These are phyloP conservation scores for Salix udensis DNA, from an alignment of 345 rosid species.

Conservation along the genomic window DNA sequence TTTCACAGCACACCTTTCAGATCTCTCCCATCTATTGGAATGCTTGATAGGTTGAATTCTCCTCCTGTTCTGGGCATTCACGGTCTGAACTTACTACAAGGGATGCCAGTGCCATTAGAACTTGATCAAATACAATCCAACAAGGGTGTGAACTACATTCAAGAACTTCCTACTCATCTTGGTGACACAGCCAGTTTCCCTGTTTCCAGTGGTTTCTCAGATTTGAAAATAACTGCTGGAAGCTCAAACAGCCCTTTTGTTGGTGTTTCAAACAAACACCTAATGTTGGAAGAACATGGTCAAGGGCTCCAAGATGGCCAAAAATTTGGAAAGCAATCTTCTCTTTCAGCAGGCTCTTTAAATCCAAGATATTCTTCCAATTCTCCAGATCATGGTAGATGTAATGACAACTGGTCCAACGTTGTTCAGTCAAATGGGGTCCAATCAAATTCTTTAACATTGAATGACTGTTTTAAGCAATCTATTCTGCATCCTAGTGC, in stretches of 20 bases:
- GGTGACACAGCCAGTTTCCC: slow-evolving; percentile 28
- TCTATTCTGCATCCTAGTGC: no score
- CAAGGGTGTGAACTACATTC: slow-evolving; percentile 31
- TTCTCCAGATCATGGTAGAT: slow-evolving; percentile 38
- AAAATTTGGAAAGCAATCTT: slow-evolving; percentile 30
- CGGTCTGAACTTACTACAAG: slow-evolving; percentile 59
- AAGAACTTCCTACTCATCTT: slow-evolving; percentile 28
- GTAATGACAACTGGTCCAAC: slow-evolving; percentile 50
- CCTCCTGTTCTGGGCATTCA: slow-evolving; percentile 59
- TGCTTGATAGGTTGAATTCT: slow-evolving; percentile 62
- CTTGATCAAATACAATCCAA: slow-evolving; percentile 56
- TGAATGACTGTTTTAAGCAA: slow-evolving; percentile 22
- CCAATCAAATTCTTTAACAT: slow-evolving; percentile 30
- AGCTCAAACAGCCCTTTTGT: slow-evolving; percentile 40
- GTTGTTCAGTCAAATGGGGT: slow-evolving; percentile 39
- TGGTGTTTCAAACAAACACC: slow-evolving; percentile 37
- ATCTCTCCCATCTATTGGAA: slow-evolving; percentile 51
- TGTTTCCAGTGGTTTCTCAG: slow-evolving; percentile 33
- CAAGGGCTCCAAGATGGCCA: slow-evolving; percentile 26
- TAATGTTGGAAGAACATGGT: slow-evolving; percentile 46
- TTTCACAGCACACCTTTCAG: slow-evolving; percentile 49
- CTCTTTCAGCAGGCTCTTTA: slow-evolving; percentile 30
- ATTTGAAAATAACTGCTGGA: slow-evolving; percentile 25
- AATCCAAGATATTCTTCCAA: slow-evolving; percentile 32
- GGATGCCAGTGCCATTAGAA: slow-evolving; percentile 64